phyloP scores from a whole-genome alignment of 768 basidiomycete species.

The Leccinum uliginosum region DNA sequence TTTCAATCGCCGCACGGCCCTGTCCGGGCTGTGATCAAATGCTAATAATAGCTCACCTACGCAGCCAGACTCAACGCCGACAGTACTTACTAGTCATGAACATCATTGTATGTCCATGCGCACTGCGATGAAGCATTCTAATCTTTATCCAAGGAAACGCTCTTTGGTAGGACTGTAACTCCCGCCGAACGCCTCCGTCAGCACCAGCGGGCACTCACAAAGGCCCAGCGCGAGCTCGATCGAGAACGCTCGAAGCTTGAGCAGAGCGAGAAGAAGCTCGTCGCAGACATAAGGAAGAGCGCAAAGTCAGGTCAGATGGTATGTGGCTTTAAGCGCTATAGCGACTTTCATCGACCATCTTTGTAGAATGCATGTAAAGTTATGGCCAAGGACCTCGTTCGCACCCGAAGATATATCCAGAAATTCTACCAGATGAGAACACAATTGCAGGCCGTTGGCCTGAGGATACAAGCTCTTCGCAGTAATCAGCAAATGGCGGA shows the following conservation, averaged over 20 bases:
- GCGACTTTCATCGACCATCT: constrained; percentile 17
- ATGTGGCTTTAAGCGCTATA: constrained; percentile 15
- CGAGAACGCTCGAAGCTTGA: constrained; percentile 93
- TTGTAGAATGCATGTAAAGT: constrained; percentile 95
- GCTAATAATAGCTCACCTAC: constrained; percentile 3
- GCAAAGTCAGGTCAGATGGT: constrained; percentile 96
- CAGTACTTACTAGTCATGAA: constrained; percentile 50
- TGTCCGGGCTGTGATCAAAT: neutral
- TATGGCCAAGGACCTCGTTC: constrained; percentile 98
- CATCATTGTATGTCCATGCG: constrained; percentile 51
- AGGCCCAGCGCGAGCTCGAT: constrained; percentile 97
- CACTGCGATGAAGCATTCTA: constrained; percentile 5
- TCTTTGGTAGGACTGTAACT: constrained; percentile 91
- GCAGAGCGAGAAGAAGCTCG: constrained; percentile 94
- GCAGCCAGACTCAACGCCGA: constrained; percentile 13
- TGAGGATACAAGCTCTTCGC: constrained; percentile 93
- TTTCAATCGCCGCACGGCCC: constrained; percentile 18
- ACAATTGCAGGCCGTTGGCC: constrained; percentile 91
- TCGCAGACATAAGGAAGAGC: constrained; percentile 93
- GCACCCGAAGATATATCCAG: constrained; percentile 91
- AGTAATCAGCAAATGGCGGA: constrained; percentile 99
- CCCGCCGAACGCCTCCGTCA: constrained; percentile 96
- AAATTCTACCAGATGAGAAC: constrained; percentile 99
- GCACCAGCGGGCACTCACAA: constrained; percentile 92
- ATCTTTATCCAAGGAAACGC: constrained; percentile 66